Evolutionary conservation across 1,284 basidiomycete genomes (phyloP).

Genomic region (Schizophyllum amplum): DNA sequence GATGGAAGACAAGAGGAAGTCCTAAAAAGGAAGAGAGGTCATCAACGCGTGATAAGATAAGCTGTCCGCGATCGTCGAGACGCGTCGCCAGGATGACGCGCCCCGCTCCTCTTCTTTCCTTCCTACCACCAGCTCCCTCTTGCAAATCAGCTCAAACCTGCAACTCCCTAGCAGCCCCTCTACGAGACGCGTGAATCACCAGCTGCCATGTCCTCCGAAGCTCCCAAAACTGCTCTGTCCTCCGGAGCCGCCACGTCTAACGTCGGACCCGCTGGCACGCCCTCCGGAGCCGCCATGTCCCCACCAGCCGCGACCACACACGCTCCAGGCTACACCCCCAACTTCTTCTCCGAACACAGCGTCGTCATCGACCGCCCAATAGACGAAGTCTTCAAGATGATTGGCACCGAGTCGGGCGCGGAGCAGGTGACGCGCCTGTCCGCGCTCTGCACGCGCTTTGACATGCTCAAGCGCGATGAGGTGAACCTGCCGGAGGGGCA

Average conservation of each 20-base stretch:
- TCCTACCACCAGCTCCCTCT: too few species aligned
- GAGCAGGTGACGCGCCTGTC: slow-evolving; percentile 25
- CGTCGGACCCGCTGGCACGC: too few species aligned
- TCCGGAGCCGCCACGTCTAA: too few species aligned
- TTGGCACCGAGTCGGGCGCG: slow-evolving; percentile 24
- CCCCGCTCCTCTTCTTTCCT: too few species aligned
- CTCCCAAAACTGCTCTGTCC: too few species aligned
- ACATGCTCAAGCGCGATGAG: slow-evolving; percentile 20
- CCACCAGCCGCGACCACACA: neutral
- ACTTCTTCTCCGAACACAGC: slow-evolving; percentile 22
- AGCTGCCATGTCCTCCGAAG: too few species aligned
- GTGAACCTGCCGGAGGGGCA: slow-evolving; percentile 14
- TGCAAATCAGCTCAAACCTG: too few species aligned
- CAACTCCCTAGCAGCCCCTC: too few species aligned
- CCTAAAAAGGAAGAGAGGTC: neutral
- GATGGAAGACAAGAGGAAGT: neutral
- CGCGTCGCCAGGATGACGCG: too few species aligned
- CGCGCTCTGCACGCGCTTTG: slow-evolving; percentile 21
- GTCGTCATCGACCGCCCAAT: slow-evolving; percentile 23
- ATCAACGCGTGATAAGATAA: neutral
- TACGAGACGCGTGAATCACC: too few species aligned
- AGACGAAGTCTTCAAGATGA: slow-evolving; percentile 19
- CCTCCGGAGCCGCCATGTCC: too few species aligned
- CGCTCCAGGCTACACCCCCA: slow-evolving; percentile 13
- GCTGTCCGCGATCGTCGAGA: neutral